These are phyloP conservation scores for Talaromyces thailandensis DNA, from an alignment of 495 filamentous ascomycete species.

Conservation along the genomic window DNA sequence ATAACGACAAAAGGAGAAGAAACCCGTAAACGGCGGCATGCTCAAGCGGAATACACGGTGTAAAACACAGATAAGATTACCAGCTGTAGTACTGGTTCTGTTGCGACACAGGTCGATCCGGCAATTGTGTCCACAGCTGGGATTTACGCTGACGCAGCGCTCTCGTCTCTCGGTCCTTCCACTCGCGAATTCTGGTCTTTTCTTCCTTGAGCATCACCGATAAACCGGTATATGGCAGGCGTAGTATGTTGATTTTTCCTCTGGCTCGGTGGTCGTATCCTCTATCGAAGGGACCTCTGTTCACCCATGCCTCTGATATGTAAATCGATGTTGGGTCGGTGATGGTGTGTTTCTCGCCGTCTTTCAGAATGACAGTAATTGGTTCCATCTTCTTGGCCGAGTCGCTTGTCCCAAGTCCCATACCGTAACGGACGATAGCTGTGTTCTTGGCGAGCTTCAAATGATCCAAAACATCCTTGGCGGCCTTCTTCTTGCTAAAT, in stretches of 20 bases:
- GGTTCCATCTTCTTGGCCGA: conserved; percentile 31
- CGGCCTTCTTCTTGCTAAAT: conserved; percentile 88
- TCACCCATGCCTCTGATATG: conserved; percentile 86
- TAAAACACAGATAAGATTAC: conserved; percentile 35
- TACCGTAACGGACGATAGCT: conserved; percentile 68
- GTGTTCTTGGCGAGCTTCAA: conserved; percentile 67
- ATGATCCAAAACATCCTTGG: conserved; percentile 67
- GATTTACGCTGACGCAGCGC: conserved; percentile 55
- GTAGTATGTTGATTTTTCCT: conserved; percentile 52
- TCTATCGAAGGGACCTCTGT: conserved; percentile 52
- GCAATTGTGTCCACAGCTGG: conserved; percentile 77
- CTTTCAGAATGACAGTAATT: conserved; percentile 27
- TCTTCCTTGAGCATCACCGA: conserved; percentile 86
- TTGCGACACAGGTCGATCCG: conserved; percentile 49
- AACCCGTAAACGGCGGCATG: not conserved
- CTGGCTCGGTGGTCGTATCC: conserved; percentile 57
- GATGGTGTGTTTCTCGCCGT: conserved; percentile 48
- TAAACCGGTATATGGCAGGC: conserved; percentile 65
- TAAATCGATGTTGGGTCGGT: conserved; percentile 68
- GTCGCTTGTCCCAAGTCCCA: conserved; percentile 59
- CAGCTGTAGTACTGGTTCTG: conserved; percentile 87
- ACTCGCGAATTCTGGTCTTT: conserved; percentile 70
- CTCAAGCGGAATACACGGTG: not conserved
- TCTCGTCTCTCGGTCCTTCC: conserved; percentile 66
- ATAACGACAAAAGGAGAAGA: not conserved